These are phyloP conservation scores for Diaporthe longicolla DNA, from an alignment of 2,329 filamentous ascomycete genomes.

Conservation along the genomic window DNA sequence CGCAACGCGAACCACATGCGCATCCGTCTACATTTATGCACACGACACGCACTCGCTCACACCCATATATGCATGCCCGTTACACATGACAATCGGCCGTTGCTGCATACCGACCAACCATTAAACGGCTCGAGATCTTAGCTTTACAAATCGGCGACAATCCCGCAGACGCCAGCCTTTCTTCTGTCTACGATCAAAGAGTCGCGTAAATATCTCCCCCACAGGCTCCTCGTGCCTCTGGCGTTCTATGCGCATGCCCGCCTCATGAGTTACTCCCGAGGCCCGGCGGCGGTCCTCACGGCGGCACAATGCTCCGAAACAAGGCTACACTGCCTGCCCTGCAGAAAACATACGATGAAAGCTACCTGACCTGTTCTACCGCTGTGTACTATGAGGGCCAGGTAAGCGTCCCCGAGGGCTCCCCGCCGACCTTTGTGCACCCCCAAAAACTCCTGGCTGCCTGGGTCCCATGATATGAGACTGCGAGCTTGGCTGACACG, in stretches of 20 bases:
- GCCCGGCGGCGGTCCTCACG: constrained; percentile 35
- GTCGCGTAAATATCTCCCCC: not conserved
- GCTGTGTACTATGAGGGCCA: constrained; percentile 96
- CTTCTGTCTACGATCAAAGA: constrained; percentile 1
- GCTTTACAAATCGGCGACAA: not conserved
- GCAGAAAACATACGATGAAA: constrained; percentile 98
- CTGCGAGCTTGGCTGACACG: constrained; percentile 21
- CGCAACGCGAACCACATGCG: constrained; percentile 31
- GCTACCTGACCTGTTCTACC: constrained; percentile 93
- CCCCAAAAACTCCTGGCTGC: constrained; percentile 23
- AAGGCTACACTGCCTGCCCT: constrained; percentile 75
- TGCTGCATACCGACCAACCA: not conserved
- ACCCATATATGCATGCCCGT: not conserved
- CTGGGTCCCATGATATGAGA: not conserved
- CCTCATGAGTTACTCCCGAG: constrained; percentile 29
- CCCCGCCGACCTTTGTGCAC: not conserved
- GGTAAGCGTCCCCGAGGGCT: constrained; percentile 65
- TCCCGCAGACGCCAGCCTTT: not conserved
- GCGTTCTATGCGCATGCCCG: constrained; percentile 25
- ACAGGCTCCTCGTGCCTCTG: not conserved
- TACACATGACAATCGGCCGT: not conserved
- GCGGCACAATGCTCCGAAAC: constrained; percentile 66
- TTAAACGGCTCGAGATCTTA: too few species aligned
- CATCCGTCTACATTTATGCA: constrained; percentile 16
- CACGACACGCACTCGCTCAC: constrained; percentile 16